Percentiles rank a stretch among this genome's conserved stretches.
Evolutionary conservation across 345 rosid genomes (phyloP).

Genomic region (Arabidopsis arenosa): DNA sequence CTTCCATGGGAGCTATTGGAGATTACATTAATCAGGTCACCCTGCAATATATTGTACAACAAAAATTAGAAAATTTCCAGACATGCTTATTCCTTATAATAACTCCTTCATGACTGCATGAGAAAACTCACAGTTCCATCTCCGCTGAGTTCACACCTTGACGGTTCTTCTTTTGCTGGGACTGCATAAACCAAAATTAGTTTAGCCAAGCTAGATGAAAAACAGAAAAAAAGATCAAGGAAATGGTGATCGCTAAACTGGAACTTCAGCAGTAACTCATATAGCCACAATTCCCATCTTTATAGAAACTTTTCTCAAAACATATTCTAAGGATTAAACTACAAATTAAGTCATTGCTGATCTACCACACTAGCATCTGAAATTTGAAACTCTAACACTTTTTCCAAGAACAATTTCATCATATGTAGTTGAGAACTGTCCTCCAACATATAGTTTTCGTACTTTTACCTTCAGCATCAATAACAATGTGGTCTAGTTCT

Average conservation of each 20-base stretch:
- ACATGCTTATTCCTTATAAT: background rate
- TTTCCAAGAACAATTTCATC: constrained; percentile 17
- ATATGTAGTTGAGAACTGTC: constrained; percentile 6
- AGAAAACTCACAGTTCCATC: constrained; percentile 50
- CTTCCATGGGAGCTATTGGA: constrained; percentile 36
- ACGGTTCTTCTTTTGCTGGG: constrained; percentile 34
- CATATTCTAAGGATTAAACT: background rate
- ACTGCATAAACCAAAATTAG: constrained; percentile 39
- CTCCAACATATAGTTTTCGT: background rate
- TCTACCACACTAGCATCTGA: constrained; percentile 34
- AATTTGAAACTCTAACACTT: constrained; percentile 15
- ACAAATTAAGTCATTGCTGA: background rate
- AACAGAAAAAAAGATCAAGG: constrained; percentile 14
- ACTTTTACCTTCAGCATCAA: constrained; percentile 38
- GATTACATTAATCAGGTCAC: constrained; percentile 23
- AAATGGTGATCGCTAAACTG: background rate
- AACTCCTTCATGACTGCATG: constrained; percentile 3
- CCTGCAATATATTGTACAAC: constrained; percentile 16
- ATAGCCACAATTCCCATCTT: background rate
- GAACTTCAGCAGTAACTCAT: constrained; percentile 45
- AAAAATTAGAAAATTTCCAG: background rate
- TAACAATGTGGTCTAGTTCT: constrained; percentile 2
- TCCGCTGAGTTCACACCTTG: constrained; percentile 42
- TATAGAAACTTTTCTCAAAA: no score
- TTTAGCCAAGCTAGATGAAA: constrained; percentile 20